A percentile compares a stretch with the other conserved stretches of the same genome.
These are phyloP conservation scores for Leucosporidium yakuticum DNA, from an alignment of 768 basidiomycete species.

Conservation along the genomic window DNA sequence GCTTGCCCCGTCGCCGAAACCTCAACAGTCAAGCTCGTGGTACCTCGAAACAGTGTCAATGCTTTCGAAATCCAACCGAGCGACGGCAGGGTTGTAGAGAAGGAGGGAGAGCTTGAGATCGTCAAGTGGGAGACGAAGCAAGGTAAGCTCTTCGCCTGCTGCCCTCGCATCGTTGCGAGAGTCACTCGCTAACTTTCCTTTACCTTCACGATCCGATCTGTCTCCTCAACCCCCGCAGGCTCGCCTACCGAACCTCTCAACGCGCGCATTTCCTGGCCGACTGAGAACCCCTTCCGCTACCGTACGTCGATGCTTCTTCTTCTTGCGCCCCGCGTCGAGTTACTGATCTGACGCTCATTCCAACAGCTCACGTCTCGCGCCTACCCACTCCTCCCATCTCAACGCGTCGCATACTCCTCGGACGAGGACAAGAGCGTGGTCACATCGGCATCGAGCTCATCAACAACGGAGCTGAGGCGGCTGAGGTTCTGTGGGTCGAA, in stretches of 20 bases:
- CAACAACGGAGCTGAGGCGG: slow-evolving; percentile 48
- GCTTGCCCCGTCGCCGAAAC: slow-evolving; percentile 61
- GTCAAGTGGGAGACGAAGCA: slow-evolving; percentile 21
- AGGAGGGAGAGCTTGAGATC: not conserved
- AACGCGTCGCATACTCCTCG: slow-evolving; percentile 64
- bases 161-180: not conserved
- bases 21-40: slow-evolving; percentile 39
- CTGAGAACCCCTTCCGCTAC: slow-evolving; percentile 32
- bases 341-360: too few relatives aligned
- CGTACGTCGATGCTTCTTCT: slow-evolving; percentile 18
- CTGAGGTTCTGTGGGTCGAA: slow-evolving; percentile 66
- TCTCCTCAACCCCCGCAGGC: not conserved
- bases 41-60: slow-evolving; percentile 21
- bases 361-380: slow-evolving; percentile 20
- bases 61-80: slow-evolving; percentile 20
- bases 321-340: not conserved
- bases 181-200: not conserved
- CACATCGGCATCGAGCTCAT: slow-evolving; percentile 60
- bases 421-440: slow-evolving; percentile 69
- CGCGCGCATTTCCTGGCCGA: slow-evolving; percentile 20
- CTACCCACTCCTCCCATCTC: slow-evolving; percentile 53
- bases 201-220: not conserved
- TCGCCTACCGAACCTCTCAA: slow-evolving; percentile 4
- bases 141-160: not conserved
- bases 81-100: not conserved